phyloP scores from a whole-genome alignment of 179 eudicot genomes.

The Patellifolia procumbens region DNA sequence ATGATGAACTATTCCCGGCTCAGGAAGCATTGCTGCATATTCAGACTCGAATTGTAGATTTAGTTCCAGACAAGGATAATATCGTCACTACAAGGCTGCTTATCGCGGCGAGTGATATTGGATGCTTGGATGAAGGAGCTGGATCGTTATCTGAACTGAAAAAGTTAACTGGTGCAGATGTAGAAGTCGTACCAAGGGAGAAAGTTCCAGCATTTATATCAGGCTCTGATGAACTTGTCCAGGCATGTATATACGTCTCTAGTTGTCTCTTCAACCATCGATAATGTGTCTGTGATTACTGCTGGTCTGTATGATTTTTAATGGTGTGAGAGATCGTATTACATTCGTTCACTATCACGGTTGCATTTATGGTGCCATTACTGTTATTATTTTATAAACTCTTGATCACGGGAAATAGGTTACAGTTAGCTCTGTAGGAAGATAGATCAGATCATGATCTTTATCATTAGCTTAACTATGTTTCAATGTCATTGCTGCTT shows the following conservation, averaged over 20 bases:
- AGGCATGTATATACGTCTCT: slow-evolving; percentile 46
- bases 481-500: neutral
- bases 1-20: slow-evolving; percentile 97
- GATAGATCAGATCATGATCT: neutral
- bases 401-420: neutral
- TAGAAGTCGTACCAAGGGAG: slow-evolving; percentile 74
- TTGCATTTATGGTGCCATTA: neutral
- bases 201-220: slow-evolving; percentile 65
- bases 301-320: neutral
- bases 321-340: neutral
- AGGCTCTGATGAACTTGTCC: slow-evolving; percentile 64
- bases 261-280: neutral
- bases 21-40: slow-evolving; percentile 98
- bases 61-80: slow-evolving; percentile 78
- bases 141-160: slow-evolving; percentile 62
- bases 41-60: slow-evolving; percentile 86
- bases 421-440: neutral
- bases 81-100: slow-evolving; percentile 82
- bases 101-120: slow-evolving; percentile 63
- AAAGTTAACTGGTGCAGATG: slow-evolving; percentile 71
- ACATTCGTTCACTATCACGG: neutral
- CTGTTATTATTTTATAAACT: neutral
- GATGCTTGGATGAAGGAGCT: slow-evolving; percentile 62
- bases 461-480: neutral
- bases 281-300: slow-evolving; percentile 6